These are phyloP conservation scores for Talaromyces sp. DNA, from an alignment of 2,329 filamentous ascomycete genomes.

Conservation along the genomic window DNA sequence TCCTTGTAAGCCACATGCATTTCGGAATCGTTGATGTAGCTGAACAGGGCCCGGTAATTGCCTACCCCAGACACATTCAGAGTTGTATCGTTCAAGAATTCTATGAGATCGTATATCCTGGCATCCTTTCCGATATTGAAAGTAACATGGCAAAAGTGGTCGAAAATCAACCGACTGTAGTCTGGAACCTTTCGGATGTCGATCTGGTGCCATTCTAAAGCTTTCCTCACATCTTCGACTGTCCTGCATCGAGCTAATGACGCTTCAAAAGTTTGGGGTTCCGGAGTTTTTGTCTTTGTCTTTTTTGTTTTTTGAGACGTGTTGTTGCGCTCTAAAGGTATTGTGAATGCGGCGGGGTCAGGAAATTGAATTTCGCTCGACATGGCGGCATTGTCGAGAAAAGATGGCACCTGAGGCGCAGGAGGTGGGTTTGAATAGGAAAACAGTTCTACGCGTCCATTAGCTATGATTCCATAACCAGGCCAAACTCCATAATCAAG, in stretches of 20 bases:
- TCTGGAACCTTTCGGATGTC: constrained; percentile 30
- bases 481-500: background rate
- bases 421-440: constrained; percentile 16
- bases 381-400: constrained; percentile 4
- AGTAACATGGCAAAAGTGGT: constrained; percentile 17
- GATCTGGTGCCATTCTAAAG: constrained; percentile 23
- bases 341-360: background rate
- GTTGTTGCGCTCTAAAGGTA: constrained; percentile 8
- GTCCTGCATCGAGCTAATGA: constrained; percentile 17
- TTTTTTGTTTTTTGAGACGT: constrained; percentile 24
- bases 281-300: constrained; percentile 2
- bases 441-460: constrained; percentile 14
- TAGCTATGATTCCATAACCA: background rate
- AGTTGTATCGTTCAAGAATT: constrained; percentile 31
- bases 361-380: background rate
- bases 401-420: constrained; percentile 14
- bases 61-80: constrained; percentile 31
- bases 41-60: constrained; percentile 28
- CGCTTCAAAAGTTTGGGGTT: constrained; percentile 11
- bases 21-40: constrained; percentile 19
- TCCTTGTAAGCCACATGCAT: constrained; percentile 15
- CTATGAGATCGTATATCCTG: constrained; percentile 21
- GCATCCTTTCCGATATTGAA: background rate
- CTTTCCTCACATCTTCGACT: constrained; percentile 24
- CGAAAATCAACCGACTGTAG: constrained; percentile 32